phyloP scores from a whole-genome alignment of 148 eudicot species.

The Fagopyrum esculentum region DNA sequence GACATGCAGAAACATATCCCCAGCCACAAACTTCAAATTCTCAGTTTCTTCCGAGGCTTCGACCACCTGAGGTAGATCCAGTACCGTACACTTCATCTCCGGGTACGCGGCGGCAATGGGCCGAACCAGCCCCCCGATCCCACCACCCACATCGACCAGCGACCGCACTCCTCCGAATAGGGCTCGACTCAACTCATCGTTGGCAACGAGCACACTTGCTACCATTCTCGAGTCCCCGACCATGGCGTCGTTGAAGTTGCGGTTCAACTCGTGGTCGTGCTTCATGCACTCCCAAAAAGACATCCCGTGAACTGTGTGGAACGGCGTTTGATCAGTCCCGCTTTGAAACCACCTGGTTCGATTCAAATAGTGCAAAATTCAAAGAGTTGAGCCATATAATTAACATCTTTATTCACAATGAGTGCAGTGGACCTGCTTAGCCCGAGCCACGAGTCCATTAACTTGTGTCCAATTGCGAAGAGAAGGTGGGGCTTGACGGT shows the following conservation, averaged over 20 bases:
- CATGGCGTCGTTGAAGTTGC: conserved; percentile 21
- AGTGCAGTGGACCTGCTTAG: not conserved
- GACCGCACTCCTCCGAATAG: conserved; percentile 16
- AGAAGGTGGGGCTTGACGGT: conserved; percentile 11
- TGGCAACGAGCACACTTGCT: conserved; percentile 8
- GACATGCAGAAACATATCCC: conserved; percentile 19
- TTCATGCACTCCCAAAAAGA: conserved; percentile 15
- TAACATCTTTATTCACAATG: too few relatives aligned
- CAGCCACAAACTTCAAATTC: conserved; percentile 20
- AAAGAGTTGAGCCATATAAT: too few relatives aligned
- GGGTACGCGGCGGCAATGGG: conserved; percentile 18
- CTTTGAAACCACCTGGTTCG: conserved; percentile 12
- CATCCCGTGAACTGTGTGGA: conserved; percentile 18
- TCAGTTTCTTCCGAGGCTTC: conserved; percentile 14
- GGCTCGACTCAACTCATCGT: not conserved
- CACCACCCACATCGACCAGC: conserved; percentile 27
- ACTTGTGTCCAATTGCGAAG: conserved; percentile 2
- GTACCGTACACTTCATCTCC: conserved; percentile 16
- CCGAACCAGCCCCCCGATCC: conserved; percentile 18
- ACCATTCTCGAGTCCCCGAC: conserved; percentile 23
- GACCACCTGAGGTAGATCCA: conserved; percentile 26
- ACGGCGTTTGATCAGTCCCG: conserved; percentile 10
- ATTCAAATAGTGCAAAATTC: too few relatives aligned
- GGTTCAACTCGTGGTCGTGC: not conserved
- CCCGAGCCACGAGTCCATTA: conserved; percentile 14